Conservation (phyloP, 768 basidiomycete species). For the Boletus vinaceobasis region DNA sequence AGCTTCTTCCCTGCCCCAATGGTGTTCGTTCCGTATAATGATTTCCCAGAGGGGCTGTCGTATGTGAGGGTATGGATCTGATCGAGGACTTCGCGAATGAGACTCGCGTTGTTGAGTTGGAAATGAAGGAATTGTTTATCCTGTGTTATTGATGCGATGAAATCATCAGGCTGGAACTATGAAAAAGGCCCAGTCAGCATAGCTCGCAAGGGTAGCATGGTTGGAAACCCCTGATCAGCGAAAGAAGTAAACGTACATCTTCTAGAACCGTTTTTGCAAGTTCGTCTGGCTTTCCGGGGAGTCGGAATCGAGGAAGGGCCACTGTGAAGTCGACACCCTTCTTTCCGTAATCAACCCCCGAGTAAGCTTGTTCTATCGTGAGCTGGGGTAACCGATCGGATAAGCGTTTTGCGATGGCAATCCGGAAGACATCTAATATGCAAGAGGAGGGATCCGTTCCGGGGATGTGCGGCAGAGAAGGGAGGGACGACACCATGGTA, state of each 20-base stretch:
- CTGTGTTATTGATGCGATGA: constrained; percentile 63
- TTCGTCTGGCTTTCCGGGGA: constrained; percentile 80
- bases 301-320: constrained; percentile 85
- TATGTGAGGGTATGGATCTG: constrained; percentile 76
- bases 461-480: constrained; percentile 40
- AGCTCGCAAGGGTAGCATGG: not conserved
- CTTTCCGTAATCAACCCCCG: constrained; percentile 86
- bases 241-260: constrained; percentile 46
- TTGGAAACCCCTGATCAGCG: not conserved
- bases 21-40: constrained; percentile 81
- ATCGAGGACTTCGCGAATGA: constrained; percentile 62
- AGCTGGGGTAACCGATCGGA: constrained; percentile 63
- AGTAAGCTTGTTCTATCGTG: constrained; percentile 73
- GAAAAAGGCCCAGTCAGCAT: not conserved
- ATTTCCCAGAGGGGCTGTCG: constrained; percentile 50
- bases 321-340: constrained; percentile 93
- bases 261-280: constrained; percentile 71
- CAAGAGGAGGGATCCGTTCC: constrained; percentile 61
- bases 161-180: constrained; percentile 84
- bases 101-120: constrained; percentile 59
- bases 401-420: constrained; percentile 72
- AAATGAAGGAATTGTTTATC: constrained; percentile 86
- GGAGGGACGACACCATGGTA: constrained; percentile 32
- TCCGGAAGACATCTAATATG: constrained; percentile 74
- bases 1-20: constrained; percentile 78